phyloP scores from a whole-genome alignment of 768 basidiomycete species.

The Clitopilus passeckerianus region DNA sequence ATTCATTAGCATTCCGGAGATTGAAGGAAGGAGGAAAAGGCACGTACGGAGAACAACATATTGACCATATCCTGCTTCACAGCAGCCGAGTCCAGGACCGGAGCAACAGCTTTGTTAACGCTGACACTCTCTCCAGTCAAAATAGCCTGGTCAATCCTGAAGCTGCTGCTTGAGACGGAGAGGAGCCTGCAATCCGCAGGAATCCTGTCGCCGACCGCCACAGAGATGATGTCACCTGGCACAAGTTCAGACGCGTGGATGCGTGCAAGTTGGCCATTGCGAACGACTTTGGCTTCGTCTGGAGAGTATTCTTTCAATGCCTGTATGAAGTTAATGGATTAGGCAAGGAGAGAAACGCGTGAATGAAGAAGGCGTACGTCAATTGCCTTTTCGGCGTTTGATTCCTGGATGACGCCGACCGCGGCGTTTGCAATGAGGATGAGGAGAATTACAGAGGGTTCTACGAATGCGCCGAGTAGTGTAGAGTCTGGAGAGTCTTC shows the following conservation, averaged over 20 bases:
- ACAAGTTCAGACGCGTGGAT: slow-evolving; percentile 89
- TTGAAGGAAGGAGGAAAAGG: neutral
- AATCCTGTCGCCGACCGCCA: slow-evolving; percentile 92
- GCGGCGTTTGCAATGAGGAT: slow-evolving; percentile 97
- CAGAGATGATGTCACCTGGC: slow-evolving; percentile 87
- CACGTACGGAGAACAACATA: slow-evolving; percentile 84
- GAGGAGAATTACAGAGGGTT: slow-evolving; percentile 90
- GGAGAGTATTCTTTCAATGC: slow-evolving; percentile 97
- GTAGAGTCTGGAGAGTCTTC: slow-evolving; percentile 69
- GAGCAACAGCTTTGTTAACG: slow-evolving; percentile 73
- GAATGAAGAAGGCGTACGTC: slow-evolving; percentile 56
- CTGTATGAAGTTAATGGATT: slow-evolving; percentile 32
- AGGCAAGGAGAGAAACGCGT: slow-evolving; percentile 3
- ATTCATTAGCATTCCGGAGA: neutral
- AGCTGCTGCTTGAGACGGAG: slow-evolving; percentile 87
- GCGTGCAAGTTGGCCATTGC: slow-evolving; percentile 61
- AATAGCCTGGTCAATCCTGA: slow-evolving; percentile 94
- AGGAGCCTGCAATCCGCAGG: slow-evolving; percentile 92
- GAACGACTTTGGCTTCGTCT: slow-evolving; percentile 89
- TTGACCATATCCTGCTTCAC: slow-evolving; percentile 99
- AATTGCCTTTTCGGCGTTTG: slow-evolving; percentile 94
- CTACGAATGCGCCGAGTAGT: slow-evolving; percentile 85
- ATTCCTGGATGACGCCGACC: slow-evolving; percentile 96
- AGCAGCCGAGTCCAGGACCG: slow-evolving; percentile 68
- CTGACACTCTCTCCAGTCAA: slow-evolving; percentile 92